Evolutionary conservation across 139 green algal genomes (phyloP).

Genomic region (Zygnema circumcarinatum): DNA sequence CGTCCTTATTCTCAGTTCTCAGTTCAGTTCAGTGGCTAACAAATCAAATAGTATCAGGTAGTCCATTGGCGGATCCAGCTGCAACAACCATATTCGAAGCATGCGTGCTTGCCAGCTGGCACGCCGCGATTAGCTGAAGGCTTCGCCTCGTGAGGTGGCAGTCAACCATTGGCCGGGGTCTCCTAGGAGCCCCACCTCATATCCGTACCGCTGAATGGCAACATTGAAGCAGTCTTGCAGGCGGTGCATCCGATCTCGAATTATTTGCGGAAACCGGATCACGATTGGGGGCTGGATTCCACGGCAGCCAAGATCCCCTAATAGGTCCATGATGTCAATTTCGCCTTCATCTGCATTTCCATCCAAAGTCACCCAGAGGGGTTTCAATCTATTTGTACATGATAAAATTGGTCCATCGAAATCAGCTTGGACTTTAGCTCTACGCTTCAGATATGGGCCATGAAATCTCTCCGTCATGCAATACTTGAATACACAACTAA

Average conservation of each 20-base stretch:
- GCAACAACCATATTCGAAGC: too few species aligned
- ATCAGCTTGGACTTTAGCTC: too few species aligned
- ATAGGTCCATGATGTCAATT: constrained; percentile 59
- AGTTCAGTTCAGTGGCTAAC: background rate
- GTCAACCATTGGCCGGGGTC: too few species aligned
- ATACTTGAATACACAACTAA: background rate
- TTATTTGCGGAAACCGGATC: constrained; percentile 64
- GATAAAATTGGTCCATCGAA: too few species aligned
- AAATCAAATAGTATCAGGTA: too few species aligned
- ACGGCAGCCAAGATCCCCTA: constrained; percentile 39
- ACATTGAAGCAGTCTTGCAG: constrained; percentile 63
- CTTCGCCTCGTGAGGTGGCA: too few species aligned
- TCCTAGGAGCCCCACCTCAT: constrained; percentile 51
- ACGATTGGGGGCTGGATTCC: constrained; percentile 55
- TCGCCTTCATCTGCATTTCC: constrained; percentile 25
- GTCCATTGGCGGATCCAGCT: too few species aligned
- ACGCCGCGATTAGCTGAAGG: too few species aligned
- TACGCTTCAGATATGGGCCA: background rate
- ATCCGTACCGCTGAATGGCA: constrained; percentile 56
- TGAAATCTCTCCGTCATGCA: background rate
- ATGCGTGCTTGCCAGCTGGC: too few species aligned
- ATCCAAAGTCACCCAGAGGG: background rate
- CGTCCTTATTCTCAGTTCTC: background rate
- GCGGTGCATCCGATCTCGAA: constrained; percentile 53
- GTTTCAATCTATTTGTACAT: background rate